Base-by-base conservation (phyloP, 441 rosid species). In the Iberis amara region DNA sequence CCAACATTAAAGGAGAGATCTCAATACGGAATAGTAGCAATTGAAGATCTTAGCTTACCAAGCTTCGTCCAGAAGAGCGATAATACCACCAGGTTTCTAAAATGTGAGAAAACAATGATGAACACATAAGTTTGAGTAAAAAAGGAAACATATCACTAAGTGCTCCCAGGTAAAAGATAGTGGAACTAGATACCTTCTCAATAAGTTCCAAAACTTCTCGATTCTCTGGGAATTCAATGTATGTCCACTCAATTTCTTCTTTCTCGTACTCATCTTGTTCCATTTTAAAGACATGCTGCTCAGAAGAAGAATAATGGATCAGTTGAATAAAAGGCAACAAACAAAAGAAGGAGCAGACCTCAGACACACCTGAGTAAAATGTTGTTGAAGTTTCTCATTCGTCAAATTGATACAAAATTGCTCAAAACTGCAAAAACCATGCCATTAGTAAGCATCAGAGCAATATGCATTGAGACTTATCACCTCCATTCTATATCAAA, bases 371-470 rank as follows among this genome's bases (percentile, higher is more conserved):
- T 91, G 89, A 73, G 82, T 91, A 73, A 88, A 91, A 72, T 88
- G 95, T 59, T 91, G 98, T 73, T 88, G 98, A 68, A 91, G 95
- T 65, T 91, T 91, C 74, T 91, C 98, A 72, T 91, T 91, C 4
- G 98, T 86, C 79, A 91, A 79, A 73, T 91, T 91, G 74, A 91
- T 91, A 70, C 98, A 91, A 63, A 91, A 91, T 66, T 91, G 98
- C 77, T 91, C 98, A 76, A 91, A 91, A 75, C 73, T 68, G 72
- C 61, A 57, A 68, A 72, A 59, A 38, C 6, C 23, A 43, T 12
- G 37, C 69, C 21, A 50, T 35, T 23, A 40, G 56, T 63, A 46
- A 46, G 55, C 42, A 53, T 39, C 47, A 62, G 43, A 43, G 59
- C 40, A 63, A 44, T 49, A 42, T 27, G 12, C 35, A 62, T 18